Percentiles rank a stretch among this genome's conserved stretches.
These are phyloP conservation scores for Penicillium italicum DNA, from an alignment of 2,329 filamentous ascomycete species.

Conservation along the genomic window DNA sequence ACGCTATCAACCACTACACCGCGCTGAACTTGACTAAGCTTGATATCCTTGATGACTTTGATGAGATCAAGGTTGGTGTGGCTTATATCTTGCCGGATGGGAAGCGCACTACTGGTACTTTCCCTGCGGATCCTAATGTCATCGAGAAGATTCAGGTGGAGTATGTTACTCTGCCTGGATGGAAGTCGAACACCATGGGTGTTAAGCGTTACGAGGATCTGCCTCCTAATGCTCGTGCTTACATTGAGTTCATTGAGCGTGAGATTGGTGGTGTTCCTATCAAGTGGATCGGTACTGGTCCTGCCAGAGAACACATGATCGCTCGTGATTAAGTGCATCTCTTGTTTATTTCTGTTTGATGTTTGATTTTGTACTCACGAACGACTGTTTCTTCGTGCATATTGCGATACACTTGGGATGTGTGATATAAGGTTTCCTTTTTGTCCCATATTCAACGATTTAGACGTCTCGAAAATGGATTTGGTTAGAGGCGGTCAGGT, in stretches of 20 bases:
- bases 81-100: conserved; percentile 54
- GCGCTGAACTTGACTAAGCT: conserved; percentile 62
- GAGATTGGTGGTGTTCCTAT: conserved; percentile 55
- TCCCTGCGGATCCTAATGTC: conserved; percentile 55
- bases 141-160: conserved; percentile 54
- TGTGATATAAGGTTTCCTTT: conserved; percentile 17
- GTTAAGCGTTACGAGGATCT: conserved; percentile 55
- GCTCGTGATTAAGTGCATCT: conserved; percentile 36
- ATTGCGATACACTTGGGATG: conserved; percentile 19
- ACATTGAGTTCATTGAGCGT: conserved; percentile 60
- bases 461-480: conserved; percentile 18
- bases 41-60: conserved; percentile 61
- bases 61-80: conserved; percentile 59
- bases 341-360: conserved; percentile 8
- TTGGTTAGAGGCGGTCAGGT: conserved; percentile 1
- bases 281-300: conserved; percentile 63
- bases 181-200: conserved; percentile 59
- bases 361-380: conserved; percentile 6
- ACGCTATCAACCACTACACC: conserved; percentile 52
- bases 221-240: conserved; percentile 56
- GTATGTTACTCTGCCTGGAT: conserved; percentile 59
- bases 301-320: conserved; percentile 61
- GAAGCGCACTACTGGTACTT: conserved; percentile 48
- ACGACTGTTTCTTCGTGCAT: conserved; percentile 5
- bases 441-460: conserved; percentile 10